Evolutionary conservation across 2,329 filamentous ascomycete species (phyloP).

Genomic region (Tolypocladium tropicale): DNA sequence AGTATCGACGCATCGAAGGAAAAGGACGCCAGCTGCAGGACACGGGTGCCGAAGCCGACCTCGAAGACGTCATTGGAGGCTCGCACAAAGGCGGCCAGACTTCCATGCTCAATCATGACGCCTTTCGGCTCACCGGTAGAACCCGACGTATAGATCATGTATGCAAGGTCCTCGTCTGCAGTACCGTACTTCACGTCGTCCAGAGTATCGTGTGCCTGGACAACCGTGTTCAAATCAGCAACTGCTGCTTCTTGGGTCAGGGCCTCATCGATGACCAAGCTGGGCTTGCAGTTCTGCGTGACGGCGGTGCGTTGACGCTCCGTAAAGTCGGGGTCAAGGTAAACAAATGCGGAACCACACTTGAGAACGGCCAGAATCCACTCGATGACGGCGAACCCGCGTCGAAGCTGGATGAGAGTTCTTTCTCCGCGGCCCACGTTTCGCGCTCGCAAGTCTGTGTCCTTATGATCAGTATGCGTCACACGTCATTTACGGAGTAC

Average conservation of each 20-base stretch:
- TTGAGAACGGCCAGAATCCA: constrained; percentile 5
- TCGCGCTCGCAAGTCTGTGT: not conserved
- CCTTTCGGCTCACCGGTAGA: constrained; percentile 4
- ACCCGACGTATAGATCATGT: constrained; percentile 4
- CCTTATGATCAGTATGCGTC: not conserved
- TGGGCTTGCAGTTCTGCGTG: constrained; percentile 1
- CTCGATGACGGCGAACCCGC: constrained; percentile 2
- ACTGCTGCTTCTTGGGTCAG: not conserved
- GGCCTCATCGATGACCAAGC: not conserved
- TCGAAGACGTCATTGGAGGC: not conserved
- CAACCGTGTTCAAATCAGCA: not conserved
- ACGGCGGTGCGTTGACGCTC: constrained; percentile 1
- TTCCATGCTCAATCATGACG: constrained; percentile 5
- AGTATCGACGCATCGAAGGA: constrained; percentile 4
- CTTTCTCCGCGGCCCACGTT: not conserved
- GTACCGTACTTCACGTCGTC: constrained; percentile 1
- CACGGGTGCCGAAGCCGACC: constrained; percentile 1
- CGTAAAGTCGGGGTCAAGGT: constrained; percentile 1
- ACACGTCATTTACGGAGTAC: not conserved
- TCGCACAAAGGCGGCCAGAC: not conserved
- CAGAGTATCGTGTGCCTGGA: not conserved
- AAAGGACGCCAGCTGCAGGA: constrained; percentile 4
- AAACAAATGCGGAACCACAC: constrained; percentile 3
- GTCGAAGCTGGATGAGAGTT: not conserved
- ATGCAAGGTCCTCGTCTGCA: constrained; percentile 3